A percentile compares a stretch with the other conserved stretches of the same genome.
These are phyloP conservation scores for Leccinum subgranulosum DNA, from an alignment of 768 basidiomycete species.

Conservation along the genomic window DNA sequence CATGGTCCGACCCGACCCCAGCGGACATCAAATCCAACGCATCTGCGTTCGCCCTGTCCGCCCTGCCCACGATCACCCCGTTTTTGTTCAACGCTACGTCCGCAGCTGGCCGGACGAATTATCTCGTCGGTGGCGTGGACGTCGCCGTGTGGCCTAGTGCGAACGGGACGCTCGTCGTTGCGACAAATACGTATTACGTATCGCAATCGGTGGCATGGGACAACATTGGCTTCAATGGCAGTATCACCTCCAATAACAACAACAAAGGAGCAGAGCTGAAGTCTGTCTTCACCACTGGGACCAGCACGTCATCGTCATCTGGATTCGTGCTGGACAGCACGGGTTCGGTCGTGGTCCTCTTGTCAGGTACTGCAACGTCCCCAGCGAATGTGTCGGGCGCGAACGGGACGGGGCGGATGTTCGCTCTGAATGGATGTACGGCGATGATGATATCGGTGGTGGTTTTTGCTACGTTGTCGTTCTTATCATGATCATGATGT, in stretches of 20 bases:
- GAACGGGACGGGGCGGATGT: too few relatives aligned
- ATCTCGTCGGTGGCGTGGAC: constrained; percentile 42
- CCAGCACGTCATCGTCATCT: constrained; percentile 2
- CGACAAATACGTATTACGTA: constrained; percentile 47
- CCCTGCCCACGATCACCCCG: constrained; percentile 43
- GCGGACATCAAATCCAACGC: constrained; percentile 52
- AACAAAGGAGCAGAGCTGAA: too few relatives aligned
- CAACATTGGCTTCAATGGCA: constrained; percentile 22
- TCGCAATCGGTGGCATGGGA: constrained; percentile 32
- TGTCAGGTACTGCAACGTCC: not conserved
- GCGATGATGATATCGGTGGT: too few relatives aligned
- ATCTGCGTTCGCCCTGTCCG: constrained; percentile 41
- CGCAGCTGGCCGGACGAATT: constrained; percentile 37
- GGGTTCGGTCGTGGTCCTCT: constrained; percentile 20
- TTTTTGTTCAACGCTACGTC: constrained; percentile 42
- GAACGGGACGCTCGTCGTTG: constrained; percentile 45
- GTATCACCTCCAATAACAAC: not conserved
- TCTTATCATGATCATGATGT: too few relatives aligned
- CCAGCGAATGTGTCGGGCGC: too few relatives aligned
- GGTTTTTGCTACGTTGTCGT: too few relatives aligned
- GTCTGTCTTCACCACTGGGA: constrained; percentile 15
- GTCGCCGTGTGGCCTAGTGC: constrained; percentile 50
- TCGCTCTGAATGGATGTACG: too few relatives aligned
- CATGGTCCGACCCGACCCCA: constrained; percentile 54
- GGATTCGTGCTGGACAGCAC: constrained; percentile 15